Percentiles rank a stretch among this genome's conserved stretches.
Evolutionary conservation across 192 early-diverging fungal species (phyloP).

Genomic region (Tieghemiomyces parasiticus): DNA sequence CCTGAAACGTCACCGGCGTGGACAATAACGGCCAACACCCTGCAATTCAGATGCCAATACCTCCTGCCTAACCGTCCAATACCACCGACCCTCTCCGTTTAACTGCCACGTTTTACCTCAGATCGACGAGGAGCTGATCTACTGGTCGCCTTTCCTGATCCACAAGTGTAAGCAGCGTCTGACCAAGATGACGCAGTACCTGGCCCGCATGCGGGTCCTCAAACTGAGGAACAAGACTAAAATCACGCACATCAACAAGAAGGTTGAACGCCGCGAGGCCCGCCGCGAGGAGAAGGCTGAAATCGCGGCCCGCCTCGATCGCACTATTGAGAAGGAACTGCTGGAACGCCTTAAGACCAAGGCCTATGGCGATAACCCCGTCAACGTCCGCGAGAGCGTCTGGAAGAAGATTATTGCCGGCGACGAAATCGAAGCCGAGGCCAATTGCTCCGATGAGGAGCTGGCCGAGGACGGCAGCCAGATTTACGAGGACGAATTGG

Average conservation of each 20-base stretch:
- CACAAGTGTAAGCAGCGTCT: slow-evolving; percentile 95
- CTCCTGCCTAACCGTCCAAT: no score
- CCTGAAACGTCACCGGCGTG: no score
- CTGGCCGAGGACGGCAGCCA: slow-evolving; percentile 28
- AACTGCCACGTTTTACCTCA: no score
- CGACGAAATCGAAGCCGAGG: slow-evolving; percentile 50
- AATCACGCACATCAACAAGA: slow-evolving; percentile 84
- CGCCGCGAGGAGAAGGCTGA: slow-evolving; percentile 81
- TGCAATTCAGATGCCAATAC: no score
- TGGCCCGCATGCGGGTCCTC: slow-evolving; percentile 86
- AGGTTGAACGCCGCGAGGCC: slow-evolving; percentile 76
- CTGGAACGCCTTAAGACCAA: slow-evolving; percentile 81
- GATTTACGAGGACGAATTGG: slow-evolving; percentile 35
- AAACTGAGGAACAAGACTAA: slow-evolving; percentile 65
- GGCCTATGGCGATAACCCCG: slow-evolving; percentile 91
- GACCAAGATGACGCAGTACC: slow-evolving; percentile 91
- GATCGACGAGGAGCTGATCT: slow-evolving; percentile 73
- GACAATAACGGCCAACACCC: no score
- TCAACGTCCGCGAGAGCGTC: slow-evolving; percentile 81
- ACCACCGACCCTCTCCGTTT: no score
- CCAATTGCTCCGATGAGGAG: slow-evolving; percentile 58
- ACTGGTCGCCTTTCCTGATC: slow-evolving; percentile 83
- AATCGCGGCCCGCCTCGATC: slow-evolving; percentile 77
- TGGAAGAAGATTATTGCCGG: slow-evolving; percentile 80
- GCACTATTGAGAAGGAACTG: slow-evolving; percentile 91